Percentiles rank a stretch among this genome's conserved stretches.
phyloP scores from a whole-genome alignment of 1,139 yeast species.

The Spencermartinsiella ligniputridi region DNA sequence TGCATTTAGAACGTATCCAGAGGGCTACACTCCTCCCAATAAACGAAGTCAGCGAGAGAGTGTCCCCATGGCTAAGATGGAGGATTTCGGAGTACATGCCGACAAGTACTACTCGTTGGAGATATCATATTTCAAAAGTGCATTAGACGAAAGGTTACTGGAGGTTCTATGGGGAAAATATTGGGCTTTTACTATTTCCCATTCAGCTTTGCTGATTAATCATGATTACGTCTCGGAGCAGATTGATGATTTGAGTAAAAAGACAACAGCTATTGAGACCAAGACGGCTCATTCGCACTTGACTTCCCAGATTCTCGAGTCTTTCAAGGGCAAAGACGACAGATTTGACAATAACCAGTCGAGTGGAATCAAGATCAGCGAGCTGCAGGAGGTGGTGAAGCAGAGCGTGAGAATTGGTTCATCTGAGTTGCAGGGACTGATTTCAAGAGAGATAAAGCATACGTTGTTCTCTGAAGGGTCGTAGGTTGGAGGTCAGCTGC shows the following conservation, averaged over 20 bases:
- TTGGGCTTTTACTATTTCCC: slow-evolving; percentile 44
- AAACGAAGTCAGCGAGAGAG: slow-evolving; percentile 14
- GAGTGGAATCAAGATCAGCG: background rate
- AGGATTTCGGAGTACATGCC: slow-evolving; percentile 69
- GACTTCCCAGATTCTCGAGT: background rate
- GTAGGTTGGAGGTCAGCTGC: too few relatives aligned
- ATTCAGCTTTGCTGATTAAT: slow-evolving; percentile 28
- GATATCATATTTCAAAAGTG: slow-evolving; percentile 57
- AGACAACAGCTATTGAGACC: slow-evolving; percentile 12
- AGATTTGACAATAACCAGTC: background rate
- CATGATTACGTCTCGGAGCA: slow-evolving; percentile 36
- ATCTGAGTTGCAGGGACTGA: slow-evolving; percentile 33
- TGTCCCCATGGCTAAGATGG: slow-evolving; percentile 46
- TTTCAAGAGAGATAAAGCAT: slow-evolving; percentile 24
- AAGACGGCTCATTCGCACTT: background rate
- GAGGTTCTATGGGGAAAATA: slow-evolving; percentile 47
- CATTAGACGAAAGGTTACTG: slow-evolving; percentile 47
- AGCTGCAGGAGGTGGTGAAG: slow-evolving; percentile 10
- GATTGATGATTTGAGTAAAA: slow-evolving; percentile 24
- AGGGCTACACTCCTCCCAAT: slow-evolving; percentile 30
- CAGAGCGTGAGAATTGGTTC: slow-evolving; percentile 29
- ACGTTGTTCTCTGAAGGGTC: slow-evolving; percentile 1
- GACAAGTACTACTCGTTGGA: slow-evolving; percentile 67
- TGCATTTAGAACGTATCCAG: slow-evolving; percentile 80
- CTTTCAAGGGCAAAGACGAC: background rate